phyloP scores from a whole-genome alignment of 345 rosid species.

The Euphorbia pulcherrima region DNA sequence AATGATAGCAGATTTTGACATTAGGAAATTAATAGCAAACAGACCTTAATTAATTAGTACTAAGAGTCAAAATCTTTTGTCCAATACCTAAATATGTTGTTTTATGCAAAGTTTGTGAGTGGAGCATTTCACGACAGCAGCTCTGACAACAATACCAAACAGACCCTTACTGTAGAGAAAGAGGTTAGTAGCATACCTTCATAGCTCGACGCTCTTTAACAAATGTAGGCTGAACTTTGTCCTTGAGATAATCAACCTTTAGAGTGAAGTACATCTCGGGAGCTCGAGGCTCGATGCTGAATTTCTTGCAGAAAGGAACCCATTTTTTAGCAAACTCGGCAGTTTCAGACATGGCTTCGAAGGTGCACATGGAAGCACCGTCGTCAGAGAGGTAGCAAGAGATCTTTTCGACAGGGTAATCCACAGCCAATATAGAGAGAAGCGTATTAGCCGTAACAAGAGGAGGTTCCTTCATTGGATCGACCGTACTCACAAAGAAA shows the following conservation, averaged over 20 bases:
- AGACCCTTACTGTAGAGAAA: background rate
- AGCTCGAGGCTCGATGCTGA: slow-evolving; percentile 35
- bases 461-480: slow-evolving; percentile 98
- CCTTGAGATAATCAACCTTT: slow-evolving; percentile 89
- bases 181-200: slow-evolving; percentile 52
- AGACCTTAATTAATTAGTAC: too few relatives aligned
- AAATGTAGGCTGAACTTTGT: slow-evolving; percentile 92
- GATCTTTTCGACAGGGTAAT: slow-evolving; percentile 86
- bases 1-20: too few relatives aligned
- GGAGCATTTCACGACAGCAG: too few relatives aligned
- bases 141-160: too few relatives aligned
- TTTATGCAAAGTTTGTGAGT: too few relatives aligned
- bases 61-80: too few relatives aligned
- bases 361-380: slow-evolving; percentile 96
- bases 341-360: slow-evolving; percentile 78
- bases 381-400: slow-evolving; percentile 94
- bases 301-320: slow-evolving; percentile 37
- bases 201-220: slow-evolving; percentile 93
- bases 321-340: slow-evolving; percentile 34
- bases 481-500: slow-evolving; percentile 94
- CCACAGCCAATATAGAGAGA: slow-evolving; percentile 89
- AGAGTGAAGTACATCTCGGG: slow-evolving; percentile 35
- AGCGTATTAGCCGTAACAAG: slow-evolving; percentile 87
- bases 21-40: too few relatives aligned
- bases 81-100: too few relatives aligned